Evolutionary conservation across 2,329 filamentous ascomycete genomes (phyloP).

Genomic region (Davidsoniella eucalypti): DNA sequence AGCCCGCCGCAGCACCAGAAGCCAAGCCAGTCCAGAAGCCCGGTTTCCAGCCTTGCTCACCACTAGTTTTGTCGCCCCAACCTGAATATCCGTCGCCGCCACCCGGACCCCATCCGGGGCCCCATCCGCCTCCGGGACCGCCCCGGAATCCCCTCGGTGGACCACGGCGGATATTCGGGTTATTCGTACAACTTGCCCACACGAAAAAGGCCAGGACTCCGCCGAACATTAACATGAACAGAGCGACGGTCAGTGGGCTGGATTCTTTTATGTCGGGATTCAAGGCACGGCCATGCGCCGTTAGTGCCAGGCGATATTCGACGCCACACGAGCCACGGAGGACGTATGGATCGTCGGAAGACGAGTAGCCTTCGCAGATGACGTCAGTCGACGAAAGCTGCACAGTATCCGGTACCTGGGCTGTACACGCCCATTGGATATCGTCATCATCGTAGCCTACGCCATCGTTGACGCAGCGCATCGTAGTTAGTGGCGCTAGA

Average conservation of each 20-base stretch:
- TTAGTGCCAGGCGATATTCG: slow-evolving; percentile 69
- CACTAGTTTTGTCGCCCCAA: slow-evolving; percentile 20
- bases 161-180: slow-evolving; percentile 17
- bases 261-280: slow-evolving; percentile 41
- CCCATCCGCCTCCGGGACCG: slow-evolving; percentile 22
- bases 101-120: slow-evolving; percentile 15
- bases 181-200: slow-evolving; percentile 31
- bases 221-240: slow-evolving; percentile 49
- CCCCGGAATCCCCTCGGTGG: background rate
- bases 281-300: slow-evolving; percentile 53
- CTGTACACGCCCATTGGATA: slow-evolving; percentile 79
- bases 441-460: slow-evolving; percentile 63
- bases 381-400: slow-evolving; percentile 76
- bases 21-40: slow-evolving; percentile 61
- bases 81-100: slow-evolving; percentile 27
- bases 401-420: slow-evolving; percentile 41
- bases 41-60: slow-evolving; percentile 43
- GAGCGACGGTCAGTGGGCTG: slow-evolving; percentile 18
- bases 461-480: slow-evolving; percentile 83
- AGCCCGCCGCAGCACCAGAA: slow-evolving; percentile 52
- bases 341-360: slow-evolving; percentile 65
- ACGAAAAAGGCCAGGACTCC: slow-evolving; percentile 44
- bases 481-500: slow-evolving; percentile 46
- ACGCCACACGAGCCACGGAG: slow-evolving; percentile 85
- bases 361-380: slow-evolving; percentile 74